phyloP scores from a whole-genome alignment of 495 filamentous ascomycete species.

The Xylaria venustula region DNA sequence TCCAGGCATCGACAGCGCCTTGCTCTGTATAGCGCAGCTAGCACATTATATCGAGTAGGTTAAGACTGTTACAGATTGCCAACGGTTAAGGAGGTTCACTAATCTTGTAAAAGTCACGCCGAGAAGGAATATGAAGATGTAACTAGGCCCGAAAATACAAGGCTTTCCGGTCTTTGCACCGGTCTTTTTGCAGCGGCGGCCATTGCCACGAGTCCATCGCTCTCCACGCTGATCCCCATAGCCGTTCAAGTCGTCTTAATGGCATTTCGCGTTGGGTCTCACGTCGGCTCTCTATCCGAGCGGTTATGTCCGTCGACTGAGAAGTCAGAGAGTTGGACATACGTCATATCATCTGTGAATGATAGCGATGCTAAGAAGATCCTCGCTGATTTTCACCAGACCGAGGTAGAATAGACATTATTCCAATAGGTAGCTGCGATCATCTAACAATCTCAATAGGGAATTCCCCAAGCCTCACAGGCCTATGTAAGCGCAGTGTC shows the following conservation, averaged over 20 bases:
- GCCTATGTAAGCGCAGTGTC: conserved; percentile 76
- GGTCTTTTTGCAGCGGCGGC: conserved; percentile 71
- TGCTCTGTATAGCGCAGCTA: conserved; percentile 69
- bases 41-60: conserved; percentile 71
- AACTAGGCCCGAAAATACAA: conserved; percentile 41
- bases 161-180: conserved; percentile 66
- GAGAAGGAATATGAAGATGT: conserved; percentile 48
- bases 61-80: background rate
- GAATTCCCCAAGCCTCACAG: conserved; percentile 57
- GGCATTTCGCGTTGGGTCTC: conserved; percentile 68
- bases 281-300: conserved; percentile 52
- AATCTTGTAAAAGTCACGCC: conserved; percentile 32
- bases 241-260: conserved; percentile 70
- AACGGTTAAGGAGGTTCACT: conserved; percentile 29
- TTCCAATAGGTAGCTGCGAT: background rate
- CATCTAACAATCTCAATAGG: conserved; percentile 36
- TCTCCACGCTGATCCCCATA: conserved; percentile 65
- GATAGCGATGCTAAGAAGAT: conserved; percentile 43
- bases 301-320: conserved; percentile 49
- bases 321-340: conserved; percentile 56
- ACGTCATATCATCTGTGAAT: conserved; percentile 46
- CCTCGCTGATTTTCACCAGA: conserved; percentile 52
- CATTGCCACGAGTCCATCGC: conserved; percentile 63
- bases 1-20: conserved; percentile 61
- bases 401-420: conserved; percentile 36